Evolutionary conservation across 345 rosid genomes (phyloP).

Genomic region (Heritiera fomes): DNA sequence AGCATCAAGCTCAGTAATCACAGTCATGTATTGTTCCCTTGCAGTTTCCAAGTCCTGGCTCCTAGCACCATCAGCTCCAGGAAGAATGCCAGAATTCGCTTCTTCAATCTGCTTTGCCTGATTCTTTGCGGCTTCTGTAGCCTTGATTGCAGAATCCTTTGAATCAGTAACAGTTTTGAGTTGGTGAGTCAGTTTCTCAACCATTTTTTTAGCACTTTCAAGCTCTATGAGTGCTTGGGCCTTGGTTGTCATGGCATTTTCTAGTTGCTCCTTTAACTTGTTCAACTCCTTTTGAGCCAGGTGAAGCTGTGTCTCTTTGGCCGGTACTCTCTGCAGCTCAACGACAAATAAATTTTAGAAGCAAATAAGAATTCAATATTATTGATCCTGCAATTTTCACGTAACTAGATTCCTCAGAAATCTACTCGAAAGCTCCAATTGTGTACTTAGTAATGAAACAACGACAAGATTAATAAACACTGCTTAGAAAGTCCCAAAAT

Average conservation of each 20-base stretch:
- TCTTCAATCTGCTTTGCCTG: constrained; percentile 54
- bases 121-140: constrained; percentile 67
- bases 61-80: constrained; percentile 45
- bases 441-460: background rate
- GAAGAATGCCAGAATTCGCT: constrained; percentile 41
- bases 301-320: constrained; percentile 85
- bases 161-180: constrained; percentile 57
- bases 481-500: background rate
- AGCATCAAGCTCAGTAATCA: constrained; percentile 61
- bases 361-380: background rate
- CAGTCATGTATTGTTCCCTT: constrained; percentile 55
- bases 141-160: constrained; percentile 59
- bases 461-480: background rate
- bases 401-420: background rate
- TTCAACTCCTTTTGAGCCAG: constrained; percentile 76
- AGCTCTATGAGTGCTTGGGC: constrained; percentile 76
- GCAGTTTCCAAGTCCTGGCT: constrained; percentile 53
- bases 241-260: constrained; percentile 73
- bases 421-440: background rate
- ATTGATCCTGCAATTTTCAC: background rate
- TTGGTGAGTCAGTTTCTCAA: constrained; percentile 63
- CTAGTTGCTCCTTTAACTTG: constrained; percentile 69
- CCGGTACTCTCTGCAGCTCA: constrained; percentile 61
- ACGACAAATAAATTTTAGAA: background rate
- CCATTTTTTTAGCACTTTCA: constrained; percentile 65